Conservation (phyloP, 768 basidiomycete species). For the Russula sp. region DNA sequence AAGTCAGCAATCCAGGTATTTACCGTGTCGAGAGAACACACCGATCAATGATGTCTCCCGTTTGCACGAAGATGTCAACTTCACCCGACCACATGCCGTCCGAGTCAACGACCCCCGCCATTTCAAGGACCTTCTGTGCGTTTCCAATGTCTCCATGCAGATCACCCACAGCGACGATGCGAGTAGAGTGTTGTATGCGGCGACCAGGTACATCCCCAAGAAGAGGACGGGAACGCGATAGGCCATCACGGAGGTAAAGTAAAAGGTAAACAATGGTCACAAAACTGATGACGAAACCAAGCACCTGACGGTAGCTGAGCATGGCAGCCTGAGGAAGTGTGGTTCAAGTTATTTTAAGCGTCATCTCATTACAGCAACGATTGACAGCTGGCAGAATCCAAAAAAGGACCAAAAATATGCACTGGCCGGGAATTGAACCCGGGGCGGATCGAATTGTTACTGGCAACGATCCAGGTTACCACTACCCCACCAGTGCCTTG, state of each 20-base stretch:
- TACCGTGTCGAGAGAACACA: conserved; percentile 36
- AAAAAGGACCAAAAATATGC: conserved; percentile 1
- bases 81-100: conserved; percentile 77
- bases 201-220: background rate
- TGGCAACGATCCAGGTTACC: conserved; percentile 33
- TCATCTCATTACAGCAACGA: no score
- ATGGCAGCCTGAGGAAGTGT: background rate
- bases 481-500: conserved; percentile 30
- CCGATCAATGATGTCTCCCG: conserved; percentile 95
- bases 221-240: background rate
- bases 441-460: conserved; percentile 25
- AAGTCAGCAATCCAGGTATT: background rate
- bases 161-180: conserved; percentile 88
- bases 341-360: no score
- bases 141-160: conserved; percentile 87
- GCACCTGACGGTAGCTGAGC: conserved; percentile 32
- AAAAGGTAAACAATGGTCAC: background rate
- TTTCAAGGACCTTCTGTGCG: conserved; percentile 73
- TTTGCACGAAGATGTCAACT: conserved; percentile 87
- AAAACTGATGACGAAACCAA: conserved; percentile 5
- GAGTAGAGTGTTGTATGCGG: conserved; percentile 32
- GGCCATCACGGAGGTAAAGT: background rate
- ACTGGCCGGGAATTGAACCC: conserved; percentile 30
- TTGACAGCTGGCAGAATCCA: no score
- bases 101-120: conserved; percentile 73